Evolutionary conservation across 108 stramenopile genomes (phyloP).

Genomic region (Skeletonema potamos): DNA sequence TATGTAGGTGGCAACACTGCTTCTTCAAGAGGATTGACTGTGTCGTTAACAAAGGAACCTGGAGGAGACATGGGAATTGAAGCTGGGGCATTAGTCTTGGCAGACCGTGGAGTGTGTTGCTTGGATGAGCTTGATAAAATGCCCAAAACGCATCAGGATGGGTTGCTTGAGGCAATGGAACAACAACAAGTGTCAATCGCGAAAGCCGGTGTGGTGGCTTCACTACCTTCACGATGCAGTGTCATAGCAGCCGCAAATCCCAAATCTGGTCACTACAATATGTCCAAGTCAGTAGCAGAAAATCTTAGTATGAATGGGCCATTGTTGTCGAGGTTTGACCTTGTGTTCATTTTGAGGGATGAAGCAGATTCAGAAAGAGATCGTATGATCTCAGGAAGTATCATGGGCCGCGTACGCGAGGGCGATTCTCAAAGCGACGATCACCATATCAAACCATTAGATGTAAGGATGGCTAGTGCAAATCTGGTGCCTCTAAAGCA

Average conservation of each 20-base stretch:
- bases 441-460: conserved; percentile 9
- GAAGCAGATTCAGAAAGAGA: conserved; percentile 90
- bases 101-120: conserved; percentile 96
- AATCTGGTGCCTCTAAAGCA: conserved; percentile 53
- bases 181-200: conserved; percentile 98
- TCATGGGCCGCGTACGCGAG: conserved; percentile 83
- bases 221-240: conserved; percentile 89
- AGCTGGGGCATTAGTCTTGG: conserved; percentile 96
- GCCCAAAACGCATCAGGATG: conserved; percentile 83
- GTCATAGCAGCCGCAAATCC: conserved; percentile 99
- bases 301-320: conserved; percentile 94
- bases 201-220: conserved; percentile 94
- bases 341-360: conserved; percentile 96
- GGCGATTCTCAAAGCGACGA: not conserved
- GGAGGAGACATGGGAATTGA: conserved; percentile 92
- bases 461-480: conserved; percentile 5
- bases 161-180: conserved; percentile 98
- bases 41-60: conserved; percentile 87
- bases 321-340: conserved; percentile 95
- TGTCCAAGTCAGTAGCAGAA: conserved; percentile 90
- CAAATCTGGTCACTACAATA: conserved; percentile 93
- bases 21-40: conserved; percentile 91
- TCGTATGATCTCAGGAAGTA: conserved; percentile 87
- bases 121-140: conserved; percentile 99
- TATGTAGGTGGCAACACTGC: conserved; percentile 98